Evolutionary conservation across 202 grass and related monocot genomes (phyloP), one percentile per base, ranked within the genome.

Genomic region (Alloteropsis angusta): DNA sequence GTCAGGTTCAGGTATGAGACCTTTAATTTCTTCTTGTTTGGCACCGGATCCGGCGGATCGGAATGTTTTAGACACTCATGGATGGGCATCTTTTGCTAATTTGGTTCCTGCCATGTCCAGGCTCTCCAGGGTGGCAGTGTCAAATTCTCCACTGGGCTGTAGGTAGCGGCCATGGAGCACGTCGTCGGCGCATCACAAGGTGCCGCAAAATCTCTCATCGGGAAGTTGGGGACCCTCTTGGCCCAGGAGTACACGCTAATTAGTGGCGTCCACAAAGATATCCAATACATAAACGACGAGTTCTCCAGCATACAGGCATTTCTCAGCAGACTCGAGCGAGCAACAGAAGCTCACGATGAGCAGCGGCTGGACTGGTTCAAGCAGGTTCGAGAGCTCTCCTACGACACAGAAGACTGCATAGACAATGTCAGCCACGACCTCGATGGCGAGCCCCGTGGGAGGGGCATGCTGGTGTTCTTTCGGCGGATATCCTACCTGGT

Each of bases 341-440:
- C 9, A 5, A 3, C 54, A 1, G 4, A 17, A 18, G n/a, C n/a
- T n/a, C 45, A n/a, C 26, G 16, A 71, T 28, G 63, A 66, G 47
- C 75, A 79, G 35, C 44, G 58, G 11, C 58, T 67, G 34, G 75
- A 67, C n/a, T 79, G 75, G 75, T 67, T 79, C 60, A 79, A 62
- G 38, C 75, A 79, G 75, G 75, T 79, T 1, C 59, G 75, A 7
- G 75, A 79, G 55, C 35, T 79, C 7, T 5, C 75, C 28, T 79
- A 79, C 16, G 75, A 79, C 47, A 66, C 67, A 11, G 75, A 79
- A 25, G 60, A 79, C 41, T 52, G 68, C 17, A 8, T 47, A 2
- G 57, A 48, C 42, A 11, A 48, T 1, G 50, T 65, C 23, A 5
- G 43, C 36, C 38, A 75, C 68, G 41, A 71, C 48, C 80, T 83